Base-by-base conservation (phyloP, 371 early-diverging fungal genomes). In the Rhizopus microsporus region DNA sequence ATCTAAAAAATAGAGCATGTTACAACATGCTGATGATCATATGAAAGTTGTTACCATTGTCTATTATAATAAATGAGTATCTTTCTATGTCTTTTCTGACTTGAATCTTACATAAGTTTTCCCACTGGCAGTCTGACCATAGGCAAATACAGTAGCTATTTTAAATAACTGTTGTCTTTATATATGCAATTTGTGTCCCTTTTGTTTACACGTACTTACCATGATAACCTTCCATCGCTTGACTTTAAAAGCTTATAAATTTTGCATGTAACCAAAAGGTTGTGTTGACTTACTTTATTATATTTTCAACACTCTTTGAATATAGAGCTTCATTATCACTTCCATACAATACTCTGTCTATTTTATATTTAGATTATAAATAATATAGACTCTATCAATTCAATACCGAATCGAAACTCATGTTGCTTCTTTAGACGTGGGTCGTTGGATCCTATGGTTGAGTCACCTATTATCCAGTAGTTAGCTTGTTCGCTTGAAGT, bases 41-140 rank as follows among this genome's bases (percentile, higher is more conserved):
- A 37, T 37, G 5, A 7, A 37, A 37, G 38, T 23, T 23, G 23
- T 49, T 65, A 62, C 67, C 67, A 69, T 65, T 17, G 67, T 63
- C 62, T 64, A 72, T 15, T 9, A 51, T 29, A 48, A 23, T 16
- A 45, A n/a, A 31, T 15, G 42, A 44, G 34, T 16, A 51, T 43
- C 23, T 40, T 39, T 17, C 16, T 17, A 15, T 17, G 15, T 7
- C 13, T 37, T 9, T 15, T 29, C 4, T n/a, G 4, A 23, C 15
- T 38, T 17, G n/a, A 23, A 35, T 56, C 71, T 69, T 68, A 75
- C 74, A 66, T 74, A 80, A 13, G 93, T 93, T 64, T 93, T 94
- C 29, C 94, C 93, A 65, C 85, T 83, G 0, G 90, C 90, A 9
- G 94, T 94, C 59, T 92, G 92, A 3, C 90, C 91, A 78, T 88